phyloP scores from a whole-genome alignment of 129 eudicot species.

The Chrysanthemum makinoi region DNA sequence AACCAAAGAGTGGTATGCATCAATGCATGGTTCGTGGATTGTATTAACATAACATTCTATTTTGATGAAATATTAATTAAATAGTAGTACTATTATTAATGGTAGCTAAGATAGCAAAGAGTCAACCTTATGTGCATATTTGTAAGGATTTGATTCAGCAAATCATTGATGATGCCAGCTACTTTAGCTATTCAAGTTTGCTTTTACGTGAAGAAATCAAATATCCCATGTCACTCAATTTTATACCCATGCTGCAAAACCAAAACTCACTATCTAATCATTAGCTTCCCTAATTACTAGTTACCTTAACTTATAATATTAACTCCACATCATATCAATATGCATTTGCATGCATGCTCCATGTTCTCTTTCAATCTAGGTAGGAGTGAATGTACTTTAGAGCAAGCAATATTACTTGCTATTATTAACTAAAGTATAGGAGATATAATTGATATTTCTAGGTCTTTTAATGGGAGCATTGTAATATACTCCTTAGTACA shows the following conservation, averaged over 20 bases:
- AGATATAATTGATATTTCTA: too few species aligned
- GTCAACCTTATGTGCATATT: constrained; percentile 28
- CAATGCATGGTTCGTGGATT: constrained; percentile 22
- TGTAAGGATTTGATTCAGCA: constrained; percentile 31
- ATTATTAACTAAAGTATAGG: too few species aligned
- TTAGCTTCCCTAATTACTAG: constrained; percentile 27
- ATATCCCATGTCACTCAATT: constrained; percentile 31
- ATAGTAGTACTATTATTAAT: not conserved
- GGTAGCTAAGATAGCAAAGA: not conserved
- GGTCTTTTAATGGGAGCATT: too few species aligned
- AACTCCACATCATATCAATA: constrained; percentile 13
- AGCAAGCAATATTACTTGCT: too few species aligned
- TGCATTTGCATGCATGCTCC: constrained; percentile 18
- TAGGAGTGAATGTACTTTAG: not conserved
- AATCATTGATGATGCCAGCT: constrained; percentile 38
- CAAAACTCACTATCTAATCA: constrained; percentile 26
- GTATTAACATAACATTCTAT: constrained; percentile 12
- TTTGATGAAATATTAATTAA: not conserved
- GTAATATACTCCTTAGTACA: too few species aligned
- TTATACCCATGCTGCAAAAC: constrained; percentile 29
- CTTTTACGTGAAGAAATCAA: constrained; percentile 38
- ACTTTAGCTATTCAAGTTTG: constrained; percentile 30
- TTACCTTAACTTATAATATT: constrained; percentile 26
- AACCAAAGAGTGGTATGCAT: constrained; percentile 22
- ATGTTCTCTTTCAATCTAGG: not conserved